Percentiles rank a stretch among this genome's conserved stretches.
phyloP scores from a whole-genome alignment of 164 flowering plant species.

The Vitis vinifera region ASM3070453v1 NC_081811.1:23304001-23304500 shows the following conservation, averaged over 20 bases:
- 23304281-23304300: neutral
- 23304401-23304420: neutral
- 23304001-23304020: neutral
- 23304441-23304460: constrained; percentile 67
- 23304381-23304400: neutral
- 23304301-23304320: too few relatives aligned
- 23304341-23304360: too few relatives aligned
- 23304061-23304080: neutral
- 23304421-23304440: neutral
- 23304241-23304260: neutral
- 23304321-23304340: too few relatives aligned
- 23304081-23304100: neutral
- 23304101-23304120: neutral
- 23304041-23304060: neutral
- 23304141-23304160: too few relatives aligned
- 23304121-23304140: neutral
- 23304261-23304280: neutral
- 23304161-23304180: too few relatives aligned
- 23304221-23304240: too few relatives aligned
- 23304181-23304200: too few relatives aligned
- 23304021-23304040: neutral
- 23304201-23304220: too few relatives aligned
- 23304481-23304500: constrained; percentile 92
- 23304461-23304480: constrained; percentile 90
- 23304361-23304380: too few relatives aligned